phyloP scores from a whole-genome alignment of 2,329 filamentous ascomycete genomes.

The Exserohilum turcica region DNA sequence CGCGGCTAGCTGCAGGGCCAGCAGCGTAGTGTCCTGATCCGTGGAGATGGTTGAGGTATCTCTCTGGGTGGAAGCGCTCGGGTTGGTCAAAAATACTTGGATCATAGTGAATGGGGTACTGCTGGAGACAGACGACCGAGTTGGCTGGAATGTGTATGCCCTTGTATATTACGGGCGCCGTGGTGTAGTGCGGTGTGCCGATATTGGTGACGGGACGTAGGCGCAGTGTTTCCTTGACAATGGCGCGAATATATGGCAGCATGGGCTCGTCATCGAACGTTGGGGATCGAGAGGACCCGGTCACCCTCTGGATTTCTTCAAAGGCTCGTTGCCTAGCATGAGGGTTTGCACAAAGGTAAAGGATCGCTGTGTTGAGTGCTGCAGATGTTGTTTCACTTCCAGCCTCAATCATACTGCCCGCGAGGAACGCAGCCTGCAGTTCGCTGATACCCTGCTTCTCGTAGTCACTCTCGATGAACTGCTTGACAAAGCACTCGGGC shows the following conservation, averaged over 20 bases:
- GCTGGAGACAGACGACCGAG: conserved; percentile 38
- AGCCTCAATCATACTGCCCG: conserved; percentile 48
- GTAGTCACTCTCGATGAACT: conserved; percentile 40
- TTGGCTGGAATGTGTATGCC: conserved; percentile 52
- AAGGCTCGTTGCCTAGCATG: conserved; percentile 24
- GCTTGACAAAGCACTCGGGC: conserved; percentile 45
- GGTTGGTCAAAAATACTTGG: conserved; percentile 45
- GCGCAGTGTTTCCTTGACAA: conserved; percentile 54
- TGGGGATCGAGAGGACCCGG: conserved; percentile 24
- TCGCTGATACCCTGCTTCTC: conserved; percentile 48
- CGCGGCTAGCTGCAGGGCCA: conserved; percentile 41
- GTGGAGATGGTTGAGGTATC: conserved; percentile 47
- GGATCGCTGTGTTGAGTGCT: conserved; percentile 41
- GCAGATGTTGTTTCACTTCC: conserved; percentile 49
- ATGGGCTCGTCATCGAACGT: conserved; percentile 53
- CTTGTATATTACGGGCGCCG: conserved; percentile 49
- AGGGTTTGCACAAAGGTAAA: conserved; percentile 38
- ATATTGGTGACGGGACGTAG: conserved; percentile 44
- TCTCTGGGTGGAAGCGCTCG: conserved; percentile 50
- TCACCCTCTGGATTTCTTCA: conserved; percentile 28
- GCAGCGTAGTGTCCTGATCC: conserved; percentile 43
- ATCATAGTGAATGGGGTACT: conserved; percentile 47
- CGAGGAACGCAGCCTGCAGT: conserved; percentile 44
- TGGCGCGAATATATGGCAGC: conserved; percentile 48
- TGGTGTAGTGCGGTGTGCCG: conserved; percentile 43